Percentiles rank a stretch among this genome's conserved stretches.
These are phyloP conservation scores for Chalciporus piperatus DNA, from an alignment of 768 basidiomycete species.

Conservation along the genomic window DNA sequence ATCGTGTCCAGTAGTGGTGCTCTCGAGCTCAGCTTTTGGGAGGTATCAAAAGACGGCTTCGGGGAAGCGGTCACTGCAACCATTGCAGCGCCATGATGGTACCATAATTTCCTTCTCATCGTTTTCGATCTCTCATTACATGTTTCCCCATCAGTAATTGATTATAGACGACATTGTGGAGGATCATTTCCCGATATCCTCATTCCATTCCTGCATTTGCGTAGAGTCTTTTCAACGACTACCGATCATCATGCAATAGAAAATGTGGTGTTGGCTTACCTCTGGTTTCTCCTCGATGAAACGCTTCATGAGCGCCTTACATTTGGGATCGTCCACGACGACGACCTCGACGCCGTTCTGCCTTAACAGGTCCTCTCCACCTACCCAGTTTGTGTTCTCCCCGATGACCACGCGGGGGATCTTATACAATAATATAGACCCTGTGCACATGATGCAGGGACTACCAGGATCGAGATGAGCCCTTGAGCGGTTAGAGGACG, in stretches of 20 bases:
- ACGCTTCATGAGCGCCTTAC: constrained; percentile 51
- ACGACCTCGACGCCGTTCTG: constrained; percentile 53
- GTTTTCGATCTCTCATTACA: not conserved
- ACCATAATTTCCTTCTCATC: not conserved
- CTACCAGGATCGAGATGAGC: constrained; percentile 22
- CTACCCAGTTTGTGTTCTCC: constrained; percentile 54
- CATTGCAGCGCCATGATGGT: constrained; percentile 23
- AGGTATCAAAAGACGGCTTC: constrained; percentile 33
- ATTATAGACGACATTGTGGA: constrained; percentile 6
- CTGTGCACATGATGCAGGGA: constrained; percentile 67
- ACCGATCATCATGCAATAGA: constrained; percentile 7
- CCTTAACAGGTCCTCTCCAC: constrained; percentile 52
- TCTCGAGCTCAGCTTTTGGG: constrained; percentile 38
- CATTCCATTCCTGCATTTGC: constrained; percentile 51
- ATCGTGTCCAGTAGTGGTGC: constrained; percentile 33
- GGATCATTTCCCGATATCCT: constrained; percentile 55
- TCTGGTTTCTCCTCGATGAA: constrained; percentile 59
- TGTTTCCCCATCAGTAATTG: not conserved
- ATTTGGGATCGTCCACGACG: constrained; percentile 46
- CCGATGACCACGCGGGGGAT: constrained; percentile 67
- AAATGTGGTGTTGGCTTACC: constrained; percentile 28
- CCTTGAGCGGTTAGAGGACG: not conserved
- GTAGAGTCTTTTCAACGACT: constrained; percentile 8
- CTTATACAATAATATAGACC: constrained; percentile 59
- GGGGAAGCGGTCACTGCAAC: constrained; percentile 34